Conservation (phyloP, 2,329 filamentous ascomycete species). For the Celoporthe dispersa region DNA sequence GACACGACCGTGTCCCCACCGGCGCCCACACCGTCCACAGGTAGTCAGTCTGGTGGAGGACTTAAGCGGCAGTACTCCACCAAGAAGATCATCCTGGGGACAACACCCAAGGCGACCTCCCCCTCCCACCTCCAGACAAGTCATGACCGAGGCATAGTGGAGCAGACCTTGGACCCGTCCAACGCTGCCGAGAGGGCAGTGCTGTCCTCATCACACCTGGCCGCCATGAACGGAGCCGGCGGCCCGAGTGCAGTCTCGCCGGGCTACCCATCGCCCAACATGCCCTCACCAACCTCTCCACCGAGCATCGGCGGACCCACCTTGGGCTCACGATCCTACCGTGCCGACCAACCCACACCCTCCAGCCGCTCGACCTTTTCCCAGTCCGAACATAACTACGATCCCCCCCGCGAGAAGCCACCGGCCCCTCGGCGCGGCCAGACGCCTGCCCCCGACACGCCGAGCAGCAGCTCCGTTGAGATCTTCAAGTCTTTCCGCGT, state of each 20-base stretch:
- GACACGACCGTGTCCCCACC: constrained; percentile 61
- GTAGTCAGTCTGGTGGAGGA: constrained; percentile 53
- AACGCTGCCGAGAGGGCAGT: constrained; percentile 70
- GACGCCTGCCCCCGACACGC: constrained; percentile 66
- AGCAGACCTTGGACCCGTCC: constrained; percentile 69
- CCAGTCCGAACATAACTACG: constrained; percentile 51
- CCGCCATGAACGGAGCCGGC: constrained; percentile 67
- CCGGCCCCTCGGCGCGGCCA: constrained; percentile 60
- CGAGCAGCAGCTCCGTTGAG: constrained; percentile 70
- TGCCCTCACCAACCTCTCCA: constrained; percentile 73
- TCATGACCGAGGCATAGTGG: constrained; percentile 68
- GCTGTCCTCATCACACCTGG: constrained; percentile 70
- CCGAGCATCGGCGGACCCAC: constrained; percentile 56
- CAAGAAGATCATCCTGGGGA: constrained; percentile 73
- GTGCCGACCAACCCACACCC: constrained; percentile 58
- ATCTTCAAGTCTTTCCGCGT: constrained; percentile 99
- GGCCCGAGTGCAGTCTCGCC: constrained; percentile 58
- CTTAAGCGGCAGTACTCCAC: constrained; percentile 76
- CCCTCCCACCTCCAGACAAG: constrained; percentile 73
- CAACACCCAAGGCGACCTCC: constrained; percentile 75
- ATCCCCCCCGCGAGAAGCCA: constrained; percentile 43
- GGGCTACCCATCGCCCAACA: constrained; percentile 66
- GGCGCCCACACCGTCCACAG: constrained; percentile 59
- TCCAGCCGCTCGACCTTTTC: constrained; percentile 61
- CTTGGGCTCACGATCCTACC: constrained; percentile 65